A percentile compares a stretch with the other conserved stretches of the same genome.
phyloP scores from a whole-genome alignment of 345 rosid genomes.

The Brassica nigra region DNA sequence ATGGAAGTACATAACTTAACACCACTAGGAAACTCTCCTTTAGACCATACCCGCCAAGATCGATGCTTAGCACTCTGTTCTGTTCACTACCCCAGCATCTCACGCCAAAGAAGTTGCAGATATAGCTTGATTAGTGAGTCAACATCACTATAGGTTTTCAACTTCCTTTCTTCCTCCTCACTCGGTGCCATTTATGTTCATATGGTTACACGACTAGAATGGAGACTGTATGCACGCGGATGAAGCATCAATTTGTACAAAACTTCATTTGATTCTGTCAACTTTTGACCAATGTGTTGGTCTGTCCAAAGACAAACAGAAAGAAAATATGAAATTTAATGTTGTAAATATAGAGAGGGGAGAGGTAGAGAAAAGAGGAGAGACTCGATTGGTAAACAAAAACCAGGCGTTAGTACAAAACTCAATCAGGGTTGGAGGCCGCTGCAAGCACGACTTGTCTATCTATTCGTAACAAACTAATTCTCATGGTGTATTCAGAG shows the following conservation, averaged over 20 bases:
- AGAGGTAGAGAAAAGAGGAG: too few species aligned
- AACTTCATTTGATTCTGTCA: too few species aligned
- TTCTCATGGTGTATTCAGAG: background rate
- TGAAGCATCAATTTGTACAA: too few species aligned
- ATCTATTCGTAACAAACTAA: conserved; percentile 5
- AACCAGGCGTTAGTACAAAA: too few species aligned
- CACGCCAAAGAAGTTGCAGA: conserved; percentile 33
- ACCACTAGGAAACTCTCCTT: conserved; percentile 40
- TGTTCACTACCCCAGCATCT: conserved; percentile 3
- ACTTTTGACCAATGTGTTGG: too few species aligned
- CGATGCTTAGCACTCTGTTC: conserved; percentile 21
- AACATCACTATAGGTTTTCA: background rate
- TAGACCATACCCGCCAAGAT: conserved; percentile 27
- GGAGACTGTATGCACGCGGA: too few species aligned
- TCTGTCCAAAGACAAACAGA: too few species aligned
- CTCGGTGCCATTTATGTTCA: too few species aligned
- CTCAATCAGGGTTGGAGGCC: background rate
- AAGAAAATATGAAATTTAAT: too few species aligned
- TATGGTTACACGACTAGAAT: too few species aligned
- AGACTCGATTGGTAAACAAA: too few species aligned
- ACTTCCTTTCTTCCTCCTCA: conserved; percentile 2
- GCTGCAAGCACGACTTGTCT: conserved; percentile 2
- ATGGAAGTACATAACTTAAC: conserved; percentile 25
- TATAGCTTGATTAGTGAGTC: background rate
- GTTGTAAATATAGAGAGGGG: too few species aligned